Percentiles rank a stretch among this genome's conserved stretches.
phyloP scores from a whole-genome alignment of 257 asterid species.

The Lantana camara region DNA sequence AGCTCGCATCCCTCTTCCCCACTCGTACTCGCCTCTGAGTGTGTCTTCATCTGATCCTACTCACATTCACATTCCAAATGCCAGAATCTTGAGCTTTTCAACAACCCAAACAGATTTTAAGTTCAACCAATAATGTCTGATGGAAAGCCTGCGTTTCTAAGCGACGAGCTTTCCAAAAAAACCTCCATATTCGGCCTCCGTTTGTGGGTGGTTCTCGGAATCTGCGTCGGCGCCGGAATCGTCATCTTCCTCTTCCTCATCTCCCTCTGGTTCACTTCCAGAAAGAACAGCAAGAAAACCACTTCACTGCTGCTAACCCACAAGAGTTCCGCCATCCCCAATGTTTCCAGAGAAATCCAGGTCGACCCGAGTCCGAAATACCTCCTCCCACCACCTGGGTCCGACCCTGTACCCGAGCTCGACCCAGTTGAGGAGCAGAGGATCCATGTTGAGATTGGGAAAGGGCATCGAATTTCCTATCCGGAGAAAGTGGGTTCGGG shows the following conservation, averaged over 20 bases:
- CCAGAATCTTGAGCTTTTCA: constrained; percentile 19
- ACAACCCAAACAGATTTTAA: neutral
- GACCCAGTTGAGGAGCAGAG: constrained; percentile 45
- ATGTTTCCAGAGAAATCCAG: constrained; percentile 71
- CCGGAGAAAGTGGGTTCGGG: constrained; percentile 49
- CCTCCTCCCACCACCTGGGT: constrained; percentile 31
- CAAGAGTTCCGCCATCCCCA: constrained; percentile 55
- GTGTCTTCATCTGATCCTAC: constrained; percentile 22
- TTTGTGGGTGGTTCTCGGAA: constrained; percentile 78
- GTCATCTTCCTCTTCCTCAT: constrained; percentile 66
- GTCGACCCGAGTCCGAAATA: constrained; percentile 51
- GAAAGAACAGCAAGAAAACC: constrained; percentile 43
- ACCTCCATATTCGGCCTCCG: constrained; percentile 82
- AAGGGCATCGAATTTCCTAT: constrained; percentile 52
- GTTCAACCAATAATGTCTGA: constrained; percentile 48
- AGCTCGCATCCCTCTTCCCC: constrained; percentile 37
- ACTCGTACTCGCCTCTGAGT: constrained; percentile 22
- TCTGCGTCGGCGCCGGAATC: constrained; percentile 82
- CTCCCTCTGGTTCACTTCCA: constrained; percentile 77
- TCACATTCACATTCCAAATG: constrained; percentile 22
- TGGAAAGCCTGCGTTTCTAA: constrained; percentile 47
- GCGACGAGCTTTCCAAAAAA: constrained; percentile 56
- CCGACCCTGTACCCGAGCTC: constrained; percentile 48
- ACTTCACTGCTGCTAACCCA: constrained; percentile 27
- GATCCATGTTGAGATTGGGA: constrained; percentile 61